phyloP scores from a whole-genome alignment of 2,329 filamentous ascomycete species.

The Fusarium sp. region DNA sequence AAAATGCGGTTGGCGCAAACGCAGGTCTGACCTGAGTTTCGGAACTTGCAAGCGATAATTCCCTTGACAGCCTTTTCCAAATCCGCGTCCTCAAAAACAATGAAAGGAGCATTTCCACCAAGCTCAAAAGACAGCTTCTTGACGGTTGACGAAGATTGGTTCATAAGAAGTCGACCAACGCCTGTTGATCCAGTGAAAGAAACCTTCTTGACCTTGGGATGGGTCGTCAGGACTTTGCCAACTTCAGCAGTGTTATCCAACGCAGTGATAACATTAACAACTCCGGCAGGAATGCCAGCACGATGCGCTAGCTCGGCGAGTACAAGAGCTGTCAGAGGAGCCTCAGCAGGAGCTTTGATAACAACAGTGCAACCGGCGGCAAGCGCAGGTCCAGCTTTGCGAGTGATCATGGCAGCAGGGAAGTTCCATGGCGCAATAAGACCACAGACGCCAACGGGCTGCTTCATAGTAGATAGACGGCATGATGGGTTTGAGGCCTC shows the following conservation, averaged over 20 bases:
- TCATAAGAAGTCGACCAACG: conserved; percentile 68
- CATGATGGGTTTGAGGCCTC: conserved; percentile 69
- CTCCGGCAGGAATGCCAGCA: conserved; percentile 86
- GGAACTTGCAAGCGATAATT: conserved; percentile 75
- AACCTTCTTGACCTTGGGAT: conserved; percentile 69
- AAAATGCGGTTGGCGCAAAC: conserved; percentile 72
- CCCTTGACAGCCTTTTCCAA: conserved; percentile 75
- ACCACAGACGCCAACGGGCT: conserved; percentile 51
- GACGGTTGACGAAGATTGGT: conserved; percentile 73
- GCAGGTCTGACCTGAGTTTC: conserved; percentile 78
- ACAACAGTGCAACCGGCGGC: conserved; percentile 83
- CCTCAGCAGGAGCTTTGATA: conserved; percentile 87
- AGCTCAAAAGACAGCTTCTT: conserved; percentile 82
- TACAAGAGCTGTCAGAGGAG: conserved; percentile 87
- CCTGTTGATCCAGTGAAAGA: conserved; percentile 74
- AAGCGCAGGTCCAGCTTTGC: conserved; percentile 63
- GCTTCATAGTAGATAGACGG: conserved; percentile 54
- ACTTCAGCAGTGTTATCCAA: conserved; percentile 81
- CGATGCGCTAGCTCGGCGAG: conserved; percentile 84
- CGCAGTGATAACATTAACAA: conserved; percentile 86
- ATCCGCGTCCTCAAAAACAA: conserved; percentile 80
- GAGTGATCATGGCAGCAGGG: conserved; percentile 63
- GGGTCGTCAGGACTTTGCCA: conserved; percentile 65
- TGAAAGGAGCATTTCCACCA: conserved; percentile 79
- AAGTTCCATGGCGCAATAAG: conserved; percentile 66